A percentile compares a stretch with the other conserved stretches of the same genome.
These are phyloP conservation scores for Tylopilus balloui DNA, from an alignment of 768 basidiomycete species.

Conservation along the genomic window DNA sequence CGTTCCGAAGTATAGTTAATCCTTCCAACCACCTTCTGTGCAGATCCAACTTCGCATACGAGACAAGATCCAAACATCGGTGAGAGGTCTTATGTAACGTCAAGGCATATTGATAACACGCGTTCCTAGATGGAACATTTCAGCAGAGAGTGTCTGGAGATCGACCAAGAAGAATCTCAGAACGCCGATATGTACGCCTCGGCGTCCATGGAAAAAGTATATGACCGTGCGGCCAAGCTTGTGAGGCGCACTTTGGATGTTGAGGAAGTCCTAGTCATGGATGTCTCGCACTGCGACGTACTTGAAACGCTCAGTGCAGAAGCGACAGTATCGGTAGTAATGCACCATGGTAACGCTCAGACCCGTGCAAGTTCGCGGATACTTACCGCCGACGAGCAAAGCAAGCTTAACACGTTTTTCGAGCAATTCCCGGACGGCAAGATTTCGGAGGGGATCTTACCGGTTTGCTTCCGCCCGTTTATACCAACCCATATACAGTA, in stretches of 20 bases:
- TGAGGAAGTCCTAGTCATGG: constrained; percentile 88
- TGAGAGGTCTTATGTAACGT: constrained; percentile 30
- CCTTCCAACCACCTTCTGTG: background rate
- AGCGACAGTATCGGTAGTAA: constrained; percentile 59
- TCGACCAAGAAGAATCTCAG: constrained; percentile 50
- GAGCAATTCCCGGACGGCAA: constrained; percentile 77
- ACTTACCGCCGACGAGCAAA: constrained; percentile 68
- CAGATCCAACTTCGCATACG: constrained; percentile 87
- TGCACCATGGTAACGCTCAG: constrained; percentile 64
- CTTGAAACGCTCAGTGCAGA: constrained; percentile 63
- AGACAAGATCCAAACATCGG: constrained; percentile 88
- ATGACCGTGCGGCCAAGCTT: constrained; percentile 84
- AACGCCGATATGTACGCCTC: constrained; percentile 23
- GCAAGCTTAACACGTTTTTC: constrained; percentile 72
- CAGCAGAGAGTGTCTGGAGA: constrained; percentile 90
- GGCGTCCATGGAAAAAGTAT: constrained; percentile 79
- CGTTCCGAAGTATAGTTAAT: background rate
- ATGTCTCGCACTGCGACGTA: constrained; percentile 87
- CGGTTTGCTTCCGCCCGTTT: constrained; percentile 76
- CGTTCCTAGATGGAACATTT: constrained; percentile 82
- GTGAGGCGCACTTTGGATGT: constrained; percentile 89
- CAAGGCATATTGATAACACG: background rate
- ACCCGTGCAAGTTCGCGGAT: constrained; percentile 48
- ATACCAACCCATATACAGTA: constrained; percentile 80
- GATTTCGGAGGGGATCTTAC: constrained; percentile 83